Conservation (phyloP, 2,329 filamentous ascomycete species). For the Fusarium papillatum region DNA sequence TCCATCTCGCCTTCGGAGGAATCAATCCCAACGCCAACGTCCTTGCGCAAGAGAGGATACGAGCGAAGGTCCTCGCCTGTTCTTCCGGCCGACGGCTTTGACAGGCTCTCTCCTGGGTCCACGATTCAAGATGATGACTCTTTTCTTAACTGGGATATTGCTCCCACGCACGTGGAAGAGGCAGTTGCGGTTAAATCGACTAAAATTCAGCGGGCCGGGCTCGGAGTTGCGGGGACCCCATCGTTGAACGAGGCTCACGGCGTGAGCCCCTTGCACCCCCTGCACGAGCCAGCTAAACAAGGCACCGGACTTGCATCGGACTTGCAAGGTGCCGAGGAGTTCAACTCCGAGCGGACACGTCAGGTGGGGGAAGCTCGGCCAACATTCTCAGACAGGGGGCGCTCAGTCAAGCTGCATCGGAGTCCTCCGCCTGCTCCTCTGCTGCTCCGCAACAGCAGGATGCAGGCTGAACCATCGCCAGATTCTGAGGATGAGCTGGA, state of each 20-base stretch:
- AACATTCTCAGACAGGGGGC: slow-evolving; percentile 68
- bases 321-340: slow-evolving; percentile 22
- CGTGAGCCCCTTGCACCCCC: slow-evolving; percentile 52
- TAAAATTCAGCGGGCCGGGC: slow-evolving; percentile 22
- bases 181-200: slow-evolving; percentile 52
- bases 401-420: slow-evolving; percentile 60
- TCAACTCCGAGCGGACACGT: slow-evolving; percentile 57
- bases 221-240: slow-evolving; percentile 30
- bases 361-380: slow-evolving; percentile 71
- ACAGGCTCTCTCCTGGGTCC: slow-evolving; percentile 48
- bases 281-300: slow-evolving; percentile 54
- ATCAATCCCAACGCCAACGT: slow-evolving; percentile 14
- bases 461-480: slow-evolving; percentile 64
- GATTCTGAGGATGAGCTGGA: slow-evolving; percentile 64
- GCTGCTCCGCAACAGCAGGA: slow-evolving; percentile 59
- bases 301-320: slow-evolving; percentile 21
- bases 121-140: slow-evolving; percentile 56
- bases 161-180: slow-evolving; percentile 62
- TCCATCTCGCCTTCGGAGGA: slow-evolving; percentile 8
- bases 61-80: slow-evolving; percentile 64
- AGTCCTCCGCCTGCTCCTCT: slow-evolving; percentile 70
- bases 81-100: slow-evolving; percentile 55
- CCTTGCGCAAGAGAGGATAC: slow-evolving; percentile 23
- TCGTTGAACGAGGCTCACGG: slow-evolving; percentile 48
- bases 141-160: slow-evolving; percentile 59